Evolutionary conservation across 768 basidiomycete species (phyloP), one percentile per base, ranked within the genome.

Genomic region (Gloeopeniophorella convolvens): DNA sequence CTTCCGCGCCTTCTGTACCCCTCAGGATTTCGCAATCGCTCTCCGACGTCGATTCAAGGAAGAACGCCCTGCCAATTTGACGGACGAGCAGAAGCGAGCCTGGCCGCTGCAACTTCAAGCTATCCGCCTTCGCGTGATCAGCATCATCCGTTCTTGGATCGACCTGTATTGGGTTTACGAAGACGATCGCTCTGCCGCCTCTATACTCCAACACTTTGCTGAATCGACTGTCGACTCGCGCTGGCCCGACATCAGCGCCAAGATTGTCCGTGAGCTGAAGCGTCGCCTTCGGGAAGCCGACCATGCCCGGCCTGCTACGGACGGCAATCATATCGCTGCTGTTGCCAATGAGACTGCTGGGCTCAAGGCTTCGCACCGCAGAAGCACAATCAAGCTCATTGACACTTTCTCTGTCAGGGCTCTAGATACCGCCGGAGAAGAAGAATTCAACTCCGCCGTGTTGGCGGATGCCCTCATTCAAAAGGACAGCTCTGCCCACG

Each of bases 1-100:
- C 44, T 89, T 88, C 66, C 79, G 85, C 23, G 74, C 79, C 53
- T 88, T 85, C 68, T 74, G 77, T 12, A 70, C 72, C 0, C 74
- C 86, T 0, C 23, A 36, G 13, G 68, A 72, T 6, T 67, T 82
- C 10, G 66, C 79, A 28, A 63, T 66, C 0, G 64, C 69, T 5
- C 62, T 81, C 20, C 55, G 77, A 21, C 62, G 61, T 5, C 76
- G 84, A 34, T 89, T 78, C 63, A 64, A 77, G 44, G 70, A 72
- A 49, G 42, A 60, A 51, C 59, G 67, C 56, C 30, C 35, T 12
- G 13, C 23, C 16, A 41, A 34, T 13, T 23, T 43, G 16, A 18
- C 42, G 13, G 28, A 30, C 8, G 41, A 33, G 27, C 49, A 50
- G 20, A 16, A 79, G 78, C 44, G 65, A 79, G 45, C 72, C 79